Percentiles rank a stretch among this genome's conserved stretches.
phyloP scores from a whole-genome alignment of 2,329 filamentous ascomycete genomes.

The Nannizziopsis arthrosporioides region DNA sequence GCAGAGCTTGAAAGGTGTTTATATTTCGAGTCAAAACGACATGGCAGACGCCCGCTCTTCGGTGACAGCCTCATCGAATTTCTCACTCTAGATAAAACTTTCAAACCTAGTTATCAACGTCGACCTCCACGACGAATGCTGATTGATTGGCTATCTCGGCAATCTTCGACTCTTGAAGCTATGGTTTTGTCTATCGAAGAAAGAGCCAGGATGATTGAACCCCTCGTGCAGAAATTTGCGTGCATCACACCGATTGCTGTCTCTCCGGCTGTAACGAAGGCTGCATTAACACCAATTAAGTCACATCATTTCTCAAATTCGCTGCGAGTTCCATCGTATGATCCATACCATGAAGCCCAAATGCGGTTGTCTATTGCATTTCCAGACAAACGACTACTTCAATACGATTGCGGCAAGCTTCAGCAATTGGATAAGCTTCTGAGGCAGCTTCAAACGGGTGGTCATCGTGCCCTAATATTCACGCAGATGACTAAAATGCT shows the following conservation, averaged over 20 bases:
- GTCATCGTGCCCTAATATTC: constrained; percentile 92
- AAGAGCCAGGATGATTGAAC: constrained; percentile 60
- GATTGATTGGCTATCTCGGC: constrained; percentile 63
- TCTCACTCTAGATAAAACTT: constrained; percentile 52
- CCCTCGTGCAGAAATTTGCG: constrained; percentile 71
- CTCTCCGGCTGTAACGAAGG: constrained; percentile 60
- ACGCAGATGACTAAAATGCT: constrained; percentile 99
- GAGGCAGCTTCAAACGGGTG: constrained; percentile 73
- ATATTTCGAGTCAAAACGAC: constrained; percentile 68
- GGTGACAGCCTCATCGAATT: constrained; percentile 67
- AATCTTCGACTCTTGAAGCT: constrained; percentile 41
- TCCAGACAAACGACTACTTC: constrained; percentile 86
- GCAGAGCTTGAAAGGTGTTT: constrained; percentile 71
- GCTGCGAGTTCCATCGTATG: constrained; percentile 47
- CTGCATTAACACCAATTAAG: constrained; percentile 54
- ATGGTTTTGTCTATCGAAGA: constrained; percentile 66
- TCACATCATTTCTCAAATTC: constrained; percentile 35
- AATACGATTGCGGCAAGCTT: constrained; percentile 95
- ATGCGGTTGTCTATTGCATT: constrained; percentile 93
- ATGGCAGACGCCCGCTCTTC: constrained; percentile 70
- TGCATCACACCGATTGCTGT: constrained; percentile 86
- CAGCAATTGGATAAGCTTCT: constrained; percentile 79
- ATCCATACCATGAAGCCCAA: constrained; percentile 87
- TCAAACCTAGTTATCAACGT: constrained; percentile 48
- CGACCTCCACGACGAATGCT: constrained; percentile 52